These are phyloP conservation scores for Earliella scabrosa DNA, from an alignment of 1,284 basidiomycete species.

Conservation along the genomic window DNA sequence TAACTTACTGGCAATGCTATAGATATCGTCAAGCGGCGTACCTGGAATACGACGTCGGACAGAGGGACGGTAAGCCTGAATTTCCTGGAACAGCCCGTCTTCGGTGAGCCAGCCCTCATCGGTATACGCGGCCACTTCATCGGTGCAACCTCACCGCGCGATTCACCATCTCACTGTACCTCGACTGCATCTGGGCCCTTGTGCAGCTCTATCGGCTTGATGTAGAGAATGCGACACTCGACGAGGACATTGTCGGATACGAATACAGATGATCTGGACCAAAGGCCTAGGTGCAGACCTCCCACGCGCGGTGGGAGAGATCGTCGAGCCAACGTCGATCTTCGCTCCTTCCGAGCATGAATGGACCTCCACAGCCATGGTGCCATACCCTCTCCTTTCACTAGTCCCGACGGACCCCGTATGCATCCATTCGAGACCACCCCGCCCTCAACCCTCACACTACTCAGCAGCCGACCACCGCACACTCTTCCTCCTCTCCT, in stretches of 20 bases:
- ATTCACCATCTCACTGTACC: slow-evolving; percentile 83
- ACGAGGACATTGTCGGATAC: slow-evolving; percentile 71
- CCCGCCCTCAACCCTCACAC: slow-evolving; percentile 41
- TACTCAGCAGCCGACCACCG: slow-evolving; percentile 80
- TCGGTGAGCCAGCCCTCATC: slow-evolving; percentile 75
- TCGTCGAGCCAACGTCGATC: slow-evolving; percentile 64
- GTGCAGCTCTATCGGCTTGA: slow-evolving; percentile 76
- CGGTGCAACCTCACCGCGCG: slow-evolving; percentile 79
- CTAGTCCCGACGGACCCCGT: neutral
- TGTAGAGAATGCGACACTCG: slow-evolving; percentile 54
- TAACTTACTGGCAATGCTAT: too few species aligned
- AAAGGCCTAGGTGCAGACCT: slow-evolving; percentile 93
- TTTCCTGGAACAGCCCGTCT: slow-evolving; percentile 66
- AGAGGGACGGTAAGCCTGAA: slow-evolving; percentile 87
- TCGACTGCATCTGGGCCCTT: slow-evolving; percentile 71
- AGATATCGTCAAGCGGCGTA: slow-evolving; percentile 83
- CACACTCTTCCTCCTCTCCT: slow-evolving; percentile 75
- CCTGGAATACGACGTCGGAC: slow-evolving; percentile 92
- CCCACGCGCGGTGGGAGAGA: slow-evolving; percentile 67
- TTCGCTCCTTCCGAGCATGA: slow-evolving; percentile 25
- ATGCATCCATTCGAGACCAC: slow-evolving; percentile 40
- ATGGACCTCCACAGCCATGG: slow-evolving; percentile 4
- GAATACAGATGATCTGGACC: slow-evolving; percentile 97
- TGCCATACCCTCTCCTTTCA: neutral
- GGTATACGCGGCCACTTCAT: slow-evolving; percentile 85